These are phyloP conservation scores for Glycyrrhiza uralensis DNA, from an alignment of 306 rosid species.

Conservation along the genomic window DNA sequence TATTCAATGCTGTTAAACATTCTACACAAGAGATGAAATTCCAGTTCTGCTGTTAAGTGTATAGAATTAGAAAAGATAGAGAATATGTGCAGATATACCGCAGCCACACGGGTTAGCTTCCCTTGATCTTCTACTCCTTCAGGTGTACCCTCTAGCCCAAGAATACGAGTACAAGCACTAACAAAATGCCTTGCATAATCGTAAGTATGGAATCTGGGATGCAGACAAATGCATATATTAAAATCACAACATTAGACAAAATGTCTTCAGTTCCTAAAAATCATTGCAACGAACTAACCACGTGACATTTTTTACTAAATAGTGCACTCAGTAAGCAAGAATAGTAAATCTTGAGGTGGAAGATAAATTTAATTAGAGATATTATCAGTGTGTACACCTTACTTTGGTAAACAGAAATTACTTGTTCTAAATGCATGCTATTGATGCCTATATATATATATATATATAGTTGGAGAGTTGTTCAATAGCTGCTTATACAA, in stretches of 20 bases:
- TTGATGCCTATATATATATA: background rate
- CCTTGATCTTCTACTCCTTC: conserved; percentile 99
- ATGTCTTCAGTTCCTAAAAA: background rate
- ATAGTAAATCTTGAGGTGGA: background rate
- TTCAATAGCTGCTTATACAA: background rate
- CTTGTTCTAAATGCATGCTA: background rate
- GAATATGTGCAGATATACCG: conserved; percentile 49
- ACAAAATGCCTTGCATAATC: conserved; percentile 98
- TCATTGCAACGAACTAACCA: background rate
- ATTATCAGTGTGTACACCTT: background rate
- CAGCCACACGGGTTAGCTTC: conserved; percentile 94
- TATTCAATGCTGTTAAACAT: conserved; percentile 22
- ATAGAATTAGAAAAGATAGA: conserved; percentile 15
- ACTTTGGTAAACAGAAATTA: background rate
- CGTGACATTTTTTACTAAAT: background rate
- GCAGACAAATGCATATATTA: conserved; percentile 12
- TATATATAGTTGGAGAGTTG: background rate
- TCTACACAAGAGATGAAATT: background rate
- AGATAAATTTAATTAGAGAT: conserved; percentile 5
- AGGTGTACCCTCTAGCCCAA: conserved; percentile 94
- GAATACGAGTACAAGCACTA: conserved; percentile 96
- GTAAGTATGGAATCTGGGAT: conserved; percentile 86
- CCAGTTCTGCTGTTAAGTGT: conserved; percentile 14
- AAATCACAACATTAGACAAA: background rate
- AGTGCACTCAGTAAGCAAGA: background rate